Base-by-base conservation (phyloP, 1,284 basidiomycete species). In the Trichosporon ovoides region DNA sequence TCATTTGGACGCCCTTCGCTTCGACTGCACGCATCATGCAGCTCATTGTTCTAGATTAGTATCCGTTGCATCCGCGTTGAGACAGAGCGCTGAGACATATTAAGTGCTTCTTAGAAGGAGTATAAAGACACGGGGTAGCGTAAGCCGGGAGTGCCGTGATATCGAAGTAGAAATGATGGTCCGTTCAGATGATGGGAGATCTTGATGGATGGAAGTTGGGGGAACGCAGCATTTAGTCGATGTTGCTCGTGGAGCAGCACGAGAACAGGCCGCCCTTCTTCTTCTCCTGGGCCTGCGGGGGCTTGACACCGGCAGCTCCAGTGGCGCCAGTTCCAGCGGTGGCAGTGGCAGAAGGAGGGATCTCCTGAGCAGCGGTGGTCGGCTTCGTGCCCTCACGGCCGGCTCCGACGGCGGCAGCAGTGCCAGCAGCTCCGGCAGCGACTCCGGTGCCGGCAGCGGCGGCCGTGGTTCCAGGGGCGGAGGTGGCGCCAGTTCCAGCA, bases 181-280 rank as follows among this genome's bases (percentile, higher is more conserved):
- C 28, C 28, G 28, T 31, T 31, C 28, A 31, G 28, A 31, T 31
- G 28, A 9, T n/a, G n/a, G n/a, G n/a, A n/a, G n/a, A n/a, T n/a
- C 9, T 31, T 9, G 5, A 5, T 31, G 28, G 9, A 9, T 9
- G 28, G 28, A 9, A 9, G 5, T 9, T 4, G 4, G 28, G 5
- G 9, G 28, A n/a, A n/a, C n/a, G n/a, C n/a, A n/a, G n/a, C n/a
- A 11, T 22, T 57, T 68, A 65, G 54, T 69, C 68, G 51, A 68
- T 70, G 55, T 60, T 57, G 53, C 61, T 58, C 49, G 62, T 64
- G n/a, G 66, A 67, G 55, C 73, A 73, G 63, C 73, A 75, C 55
- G 66, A 65, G 63, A 72, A 73, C 18, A 73, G 59, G 24, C 70
- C 68, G 31, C 68, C 68, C 60, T 65, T 68, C 66, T 74, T 74